phyloP scores from a whole-genome alignment of 1,284 basidiomycete species.

The Cutaneotrichosporon daszewskae region DNA sequence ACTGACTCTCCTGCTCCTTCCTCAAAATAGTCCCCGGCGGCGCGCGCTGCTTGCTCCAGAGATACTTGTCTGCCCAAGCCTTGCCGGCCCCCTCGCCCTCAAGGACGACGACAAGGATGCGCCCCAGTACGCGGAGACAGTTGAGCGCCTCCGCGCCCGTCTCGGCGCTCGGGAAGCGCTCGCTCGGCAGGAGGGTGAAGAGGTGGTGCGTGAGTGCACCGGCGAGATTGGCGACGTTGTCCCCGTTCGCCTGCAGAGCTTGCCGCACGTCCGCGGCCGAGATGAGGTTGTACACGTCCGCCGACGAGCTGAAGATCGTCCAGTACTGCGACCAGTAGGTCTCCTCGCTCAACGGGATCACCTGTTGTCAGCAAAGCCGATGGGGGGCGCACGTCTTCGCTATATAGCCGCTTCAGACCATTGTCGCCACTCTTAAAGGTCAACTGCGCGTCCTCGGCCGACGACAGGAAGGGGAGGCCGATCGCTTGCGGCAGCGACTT shows the following conservation, averaged over 20 bases:
- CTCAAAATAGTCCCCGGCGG: too few relatives aligned
- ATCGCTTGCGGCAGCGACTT: slow-evolving; percentile 46
- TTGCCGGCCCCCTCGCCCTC: slow-evolving; percentile 61
- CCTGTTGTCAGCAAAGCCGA: slow-evolving; percentile 47
- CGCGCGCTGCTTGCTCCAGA: slow-evolving; percentile 3
- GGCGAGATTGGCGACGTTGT: slow-evolving; percentile 77
- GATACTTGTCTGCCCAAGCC: slow-evolving; percentile 12
- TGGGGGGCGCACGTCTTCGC: slow-evolving; percentile 57
- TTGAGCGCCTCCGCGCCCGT: slow-evolving; percentile 79
- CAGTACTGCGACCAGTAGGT: slow-evolving; percentile 83
- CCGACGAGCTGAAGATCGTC: slow-evolving; percentile 72
- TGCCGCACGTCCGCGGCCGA: slow-evolving; percentile 77
- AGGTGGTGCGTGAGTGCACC: slow-evolving; percentile 66
- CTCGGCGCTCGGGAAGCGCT: slow-evolving; percentile 63
- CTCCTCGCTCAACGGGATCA: slow-evolving; percentile 62
- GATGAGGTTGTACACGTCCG: slow-evolving; percentile 82
- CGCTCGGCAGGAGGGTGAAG: slow-evolving; percentile 72
- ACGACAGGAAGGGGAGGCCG: slow-evolving; percentile 45
- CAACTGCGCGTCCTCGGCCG: slow-evolving; percentile 76
- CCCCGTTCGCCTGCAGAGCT: slow-evolving; percentile 70
- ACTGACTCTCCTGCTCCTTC: background rate
- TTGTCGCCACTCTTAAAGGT: slow-evolving; percentile 73
- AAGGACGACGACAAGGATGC: slow-evolving; percentile 80
- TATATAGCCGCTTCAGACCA: slow-evolving; percentile 68
- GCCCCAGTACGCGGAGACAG: slow-evolving; percentile 74